Evolutionary conservation across 345 rosid species (phyloP), one percentile per base, ranked within the genome.

Genomic region (Citrus inodora): DNA sequence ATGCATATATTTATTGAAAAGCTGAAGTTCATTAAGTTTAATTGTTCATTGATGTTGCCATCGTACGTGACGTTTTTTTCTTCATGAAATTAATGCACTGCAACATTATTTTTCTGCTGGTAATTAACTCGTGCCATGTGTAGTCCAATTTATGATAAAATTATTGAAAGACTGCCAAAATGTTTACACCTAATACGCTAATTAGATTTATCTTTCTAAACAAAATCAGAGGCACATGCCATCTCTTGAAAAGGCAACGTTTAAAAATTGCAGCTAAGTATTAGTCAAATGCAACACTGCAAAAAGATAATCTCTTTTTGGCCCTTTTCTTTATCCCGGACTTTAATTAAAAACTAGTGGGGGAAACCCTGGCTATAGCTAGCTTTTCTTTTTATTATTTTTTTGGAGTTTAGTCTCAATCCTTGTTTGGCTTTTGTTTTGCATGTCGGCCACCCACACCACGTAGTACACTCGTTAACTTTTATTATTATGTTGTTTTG

Each of bases 391-490:
- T 61, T 76, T 60, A 73, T 80, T 76, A 32, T 58, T 61, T 42
- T 66, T 37, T 3, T 7, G 37, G 40, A 72, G 83, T 80, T 85
- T n/a, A 78, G 84, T 87, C 85, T 77, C 85, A 78, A 81, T 83
- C 84, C 78, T 58, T 51, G 77, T 48, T 78, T 19, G 79, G 56
- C 75, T 82, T 85, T 87, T 79, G 62, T 78, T 76, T 76, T 75
- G 21, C 9, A 28, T 87, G 90, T 87, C 88, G 88, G 88, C 88
- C 90, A 83, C 87, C 78, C 59, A 25, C 72, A 46, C 68, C 51
- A 3, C 30, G 28, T 58, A 37, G 28, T 67, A 56, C 2, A 63
- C 2, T 78, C 73, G 78, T 70, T 55, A 22, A 16, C 40, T 51
- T 51, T 35, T 35, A 33, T 67, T 24, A 46, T 65, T 65, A 53